Evolutionary conservation across 2,329 filamentous ascomycete genomes (phyloP), one percentile per base, ranked within the genome.

Genomic region (Alternaria metachromatica): DNA sequence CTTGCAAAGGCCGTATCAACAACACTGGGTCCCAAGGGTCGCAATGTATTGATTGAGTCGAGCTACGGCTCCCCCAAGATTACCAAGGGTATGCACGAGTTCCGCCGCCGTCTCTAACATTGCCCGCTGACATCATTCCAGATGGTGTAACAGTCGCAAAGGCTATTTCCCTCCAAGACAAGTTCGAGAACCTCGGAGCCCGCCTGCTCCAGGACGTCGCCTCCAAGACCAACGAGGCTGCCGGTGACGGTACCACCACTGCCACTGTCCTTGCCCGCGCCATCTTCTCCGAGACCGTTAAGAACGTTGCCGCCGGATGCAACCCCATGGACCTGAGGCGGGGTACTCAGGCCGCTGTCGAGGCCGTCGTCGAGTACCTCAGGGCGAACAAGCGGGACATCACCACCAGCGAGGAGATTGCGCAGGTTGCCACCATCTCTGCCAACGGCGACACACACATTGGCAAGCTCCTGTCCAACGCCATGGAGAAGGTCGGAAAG

Each of bases 401-500:
- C 82, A 99, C 96, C 75, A 99, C 96, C 62, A 96, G 92, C 80
- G 93, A 90, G 77, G 96, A 99, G 87, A 93, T 99, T 78, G 94
- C 95, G 56, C 96, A 99, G 86, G 96, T 99, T 66, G 96, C 96
- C 71, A 98, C 96, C 76, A 99, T 99, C 85, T 95, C 91, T 75
- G 96, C 96, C 82, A 99, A 99, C 84, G 96, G 96, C 74, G 96
- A 99, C 81, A 89, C 89, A 63, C 94, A 97, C 85, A 93, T 99
- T 78, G 96, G 96, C 76, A 90, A 93, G 84, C 89, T 99, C 80
- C 96, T 99, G 82, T 94, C 96, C 80, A 97, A 90, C 80, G 96
- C 96, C 75, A 99, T 99, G 96, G 96, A 99, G 89, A 97, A 97
- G 89, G 96, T 99, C 69, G 96, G 96, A 84, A 99, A 99, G 89